Evolutionary conservation across 192 early-diverging fungal species (phyloP), one percentile per base, ranked within the genome.

Genomic region (Mortierella alpina): DNA sequence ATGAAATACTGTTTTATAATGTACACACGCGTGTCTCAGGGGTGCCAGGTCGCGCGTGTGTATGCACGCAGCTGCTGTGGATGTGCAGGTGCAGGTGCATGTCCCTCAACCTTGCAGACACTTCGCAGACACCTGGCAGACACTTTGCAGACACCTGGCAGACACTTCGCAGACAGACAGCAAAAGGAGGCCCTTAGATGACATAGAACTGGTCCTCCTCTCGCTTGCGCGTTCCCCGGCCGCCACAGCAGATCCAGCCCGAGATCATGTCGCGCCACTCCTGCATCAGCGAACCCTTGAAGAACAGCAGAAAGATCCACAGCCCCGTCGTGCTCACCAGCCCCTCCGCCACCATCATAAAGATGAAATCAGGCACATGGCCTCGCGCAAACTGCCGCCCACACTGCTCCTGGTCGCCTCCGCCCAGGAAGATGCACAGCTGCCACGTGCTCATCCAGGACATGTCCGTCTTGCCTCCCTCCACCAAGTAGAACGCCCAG

Each of bases 171-270:
- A 55, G 22, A 55, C n/a, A 20, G 49, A 50, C 10, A 50, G 49
- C n/a, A n/a, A n/a, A n/a, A n/a, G 49, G 49, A 50, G 31, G 31
- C 17, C 6, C 66, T 61, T 68, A 85, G 49, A 85, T 62, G 22
- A 82, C 81, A 66, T 84, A 82, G 59, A 86, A 86, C 56, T 86
- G 71, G 18, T 86, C 85, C n/a, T 72, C 81, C 40, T 74, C 51
- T 52, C 75, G 76, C 52, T 68, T 50, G 41, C 47, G 51, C 23
- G 41, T 51, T 1, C 72, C 45, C 17, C 46, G 56, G 14, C 61
- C 62, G 7, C 70, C 72, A 50, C 66, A 73, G 20, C 59, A 72
- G 14, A 74, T 23, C 63, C 85, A 76, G 0, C 84, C 76, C 17
- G 73, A 83, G n/a, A 84, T 73, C 65, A 59, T 64, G 13, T 83